Conservation (phyloP, 345 rosid genomes). For the Toxicodendron radicans region DNA sequence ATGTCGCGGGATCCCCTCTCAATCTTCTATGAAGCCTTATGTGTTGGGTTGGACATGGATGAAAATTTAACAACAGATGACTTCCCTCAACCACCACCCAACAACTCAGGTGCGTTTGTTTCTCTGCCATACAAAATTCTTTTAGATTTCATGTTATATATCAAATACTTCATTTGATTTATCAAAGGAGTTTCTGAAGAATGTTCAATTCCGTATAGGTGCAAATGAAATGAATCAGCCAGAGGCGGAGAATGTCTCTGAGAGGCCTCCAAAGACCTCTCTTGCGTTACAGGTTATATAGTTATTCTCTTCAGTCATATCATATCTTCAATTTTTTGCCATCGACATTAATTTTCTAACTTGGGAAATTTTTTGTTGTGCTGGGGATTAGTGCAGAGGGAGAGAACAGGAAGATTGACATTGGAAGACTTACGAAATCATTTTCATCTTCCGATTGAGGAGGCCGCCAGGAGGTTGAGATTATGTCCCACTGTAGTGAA, state of each 20-base stretch:
- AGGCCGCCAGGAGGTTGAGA: conserved; percentile 45
- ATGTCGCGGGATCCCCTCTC: conserved; percentile 50
- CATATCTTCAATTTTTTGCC: neutral
- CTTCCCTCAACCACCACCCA: conserved; percentile 15
- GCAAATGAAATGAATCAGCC: conserved; percentile 10
- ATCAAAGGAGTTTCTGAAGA: too few relatives aligned
- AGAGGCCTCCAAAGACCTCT: conserved; percentile 9
- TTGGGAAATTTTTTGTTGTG: neutral
- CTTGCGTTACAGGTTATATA: conserved; percentile 41
- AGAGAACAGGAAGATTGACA: conserved; percentile 44
- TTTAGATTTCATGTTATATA: neutral
- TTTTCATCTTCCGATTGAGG: conserved; percentile 54
- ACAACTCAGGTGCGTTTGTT: conserved; percentile 25
- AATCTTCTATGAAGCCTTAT: conserved; percentile 43
- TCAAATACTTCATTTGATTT: too few relatives aligned
- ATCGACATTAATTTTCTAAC: neutral
- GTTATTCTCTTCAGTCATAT: neutral
- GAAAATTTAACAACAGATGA: conserved; percentile 13
- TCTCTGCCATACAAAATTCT: neutral
- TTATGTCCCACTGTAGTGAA: conserved; percentile 64
- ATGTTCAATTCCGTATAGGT: conserved; percentile 19
- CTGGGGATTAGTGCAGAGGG: conserved; percentile 49
- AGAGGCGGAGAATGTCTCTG: conserved; percentile 20
- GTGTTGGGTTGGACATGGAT: conserved; percentile 36
- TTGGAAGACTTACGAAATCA: conserved; percentile 34